phyloP scores from a whole-genome alignment of 225 moss, liverwort and hornwort species.

The Sphagnum contortum region DNA sequence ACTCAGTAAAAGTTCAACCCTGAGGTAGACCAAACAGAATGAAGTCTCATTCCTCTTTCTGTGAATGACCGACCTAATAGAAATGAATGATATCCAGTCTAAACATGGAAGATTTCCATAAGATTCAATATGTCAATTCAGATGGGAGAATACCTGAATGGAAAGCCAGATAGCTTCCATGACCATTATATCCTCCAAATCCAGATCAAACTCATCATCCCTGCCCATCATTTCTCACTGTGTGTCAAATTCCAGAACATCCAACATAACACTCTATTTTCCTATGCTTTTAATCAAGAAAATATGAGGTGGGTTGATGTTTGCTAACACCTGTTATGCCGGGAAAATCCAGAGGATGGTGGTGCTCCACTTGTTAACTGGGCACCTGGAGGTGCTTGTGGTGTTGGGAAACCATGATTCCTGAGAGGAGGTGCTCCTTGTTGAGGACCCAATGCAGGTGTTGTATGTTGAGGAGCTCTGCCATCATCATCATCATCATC shows the following conservation, averaged over 20 bases:
- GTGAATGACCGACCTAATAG: too few relatives aligned
- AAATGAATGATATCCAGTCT: too few relatives aligned
- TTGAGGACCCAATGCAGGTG: too few relatives aligned
- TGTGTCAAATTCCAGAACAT: too few relatives aligned
- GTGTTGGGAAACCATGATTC: conserved; percentile 1
- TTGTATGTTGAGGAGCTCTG: conserved; percentile 20
- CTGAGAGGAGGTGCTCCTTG: too few relatives aligned
- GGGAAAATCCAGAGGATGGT: conserved; percentile 3
- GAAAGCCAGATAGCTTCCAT: conserved; percentile 73
- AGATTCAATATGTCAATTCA: too few relatives aligned
- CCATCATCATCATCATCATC: conserved; percentile 7
- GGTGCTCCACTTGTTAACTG: conserved; percentile 5
- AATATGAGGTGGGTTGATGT: neutral
- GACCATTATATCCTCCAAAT: conserved; percentile 56
- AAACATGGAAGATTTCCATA: too few relatives aligned
- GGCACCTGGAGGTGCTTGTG: conserved; percentile 26
- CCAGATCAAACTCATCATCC: conserved; percentile 48
- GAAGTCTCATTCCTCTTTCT: too few relatives aligned
- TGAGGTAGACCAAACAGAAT: too few relatives aligned
- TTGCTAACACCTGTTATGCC: conserved; percentile 14
- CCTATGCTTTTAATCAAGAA: neutral
- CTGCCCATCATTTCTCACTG: conserved; percentile 8
- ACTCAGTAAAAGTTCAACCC: too few relatives aligned
- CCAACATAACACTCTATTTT: too few relatives aligned
- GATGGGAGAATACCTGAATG: conserved; percentile 30